phyloP scores from a whole-genome alignment of 495 filamentous ascomycete genomes.

The Neurospora sp. region DNA sequence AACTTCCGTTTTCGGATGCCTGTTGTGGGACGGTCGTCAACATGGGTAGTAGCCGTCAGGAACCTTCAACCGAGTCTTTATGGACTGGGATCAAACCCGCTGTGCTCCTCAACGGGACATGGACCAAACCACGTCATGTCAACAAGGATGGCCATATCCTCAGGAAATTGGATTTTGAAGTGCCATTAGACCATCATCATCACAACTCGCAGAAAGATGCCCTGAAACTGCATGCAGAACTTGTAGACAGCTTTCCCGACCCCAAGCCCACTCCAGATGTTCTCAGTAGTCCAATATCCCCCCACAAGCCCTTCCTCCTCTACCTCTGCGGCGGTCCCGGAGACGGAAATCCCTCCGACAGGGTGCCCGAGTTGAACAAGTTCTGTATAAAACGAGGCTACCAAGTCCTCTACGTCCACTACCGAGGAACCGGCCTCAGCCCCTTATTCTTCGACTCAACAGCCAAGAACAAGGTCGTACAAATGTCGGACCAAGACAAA shows the following conservation, averaged over 20 bases:
- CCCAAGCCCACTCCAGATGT: neutral
- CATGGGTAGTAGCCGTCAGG: neutral
- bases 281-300: neutral
- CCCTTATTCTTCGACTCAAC: conserved; percentile 56
- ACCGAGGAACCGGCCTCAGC: conserved; percentile 78
- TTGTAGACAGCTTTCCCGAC: conserved; percentile 5
- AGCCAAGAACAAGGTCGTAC: conserved; percentile 10
- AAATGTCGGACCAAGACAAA: conserved; percentile 34
- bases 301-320: conserved; percentile 13
- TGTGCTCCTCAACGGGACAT: neutral
- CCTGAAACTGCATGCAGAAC: conserved; percentile 6
- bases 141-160: neutral
- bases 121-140: neutral
- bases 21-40: neutral
- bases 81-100: neutral
- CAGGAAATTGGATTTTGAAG: conserved; percentile 5
- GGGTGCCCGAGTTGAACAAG: conserved; percentile 47
- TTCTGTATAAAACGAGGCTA: conserved; percentile 64
- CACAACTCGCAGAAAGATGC: neutral
- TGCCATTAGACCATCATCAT: conserved; percentile 11
- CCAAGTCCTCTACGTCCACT: conserved; percentile 70
- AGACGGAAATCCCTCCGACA: conserved; percentile 53
- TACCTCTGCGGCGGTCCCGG: conserved; percentile 65
- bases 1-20: neutral
- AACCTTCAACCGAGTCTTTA: neutral